phyloP scores from a whole-genome alignment of 768 basidiomycete species.

The Stropharia rugosoannulata region DNA sequence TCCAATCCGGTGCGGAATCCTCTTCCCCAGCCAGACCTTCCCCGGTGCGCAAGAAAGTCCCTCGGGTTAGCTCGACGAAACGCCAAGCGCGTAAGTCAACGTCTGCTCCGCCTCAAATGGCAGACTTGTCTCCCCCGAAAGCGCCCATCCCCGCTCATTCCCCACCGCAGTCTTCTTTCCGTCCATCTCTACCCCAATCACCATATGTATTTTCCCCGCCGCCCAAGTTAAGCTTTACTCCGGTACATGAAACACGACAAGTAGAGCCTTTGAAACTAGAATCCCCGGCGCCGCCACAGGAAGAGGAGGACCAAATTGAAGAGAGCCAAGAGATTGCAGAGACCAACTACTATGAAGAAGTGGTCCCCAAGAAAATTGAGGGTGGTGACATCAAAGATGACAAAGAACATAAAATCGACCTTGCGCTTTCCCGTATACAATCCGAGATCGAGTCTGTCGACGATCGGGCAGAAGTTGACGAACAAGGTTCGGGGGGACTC shows the following conservation, averaged over 20 bases:
- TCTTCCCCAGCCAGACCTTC: conserved; percentile 73
- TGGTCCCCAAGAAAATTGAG: not conserved
- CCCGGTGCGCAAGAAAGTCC: conserved; percentile 43
- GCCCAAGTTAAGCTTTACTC: conserved; percentile 8
- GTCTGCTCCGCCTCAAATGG: conserved; percentile 65
- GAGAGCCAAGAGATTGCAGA: conserved; percentile 8
- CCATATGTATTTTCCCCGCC: conserved; percentile 23
- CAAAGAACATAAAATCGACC: conserved; percentile 14
- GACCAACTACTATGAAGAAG: not conserved
- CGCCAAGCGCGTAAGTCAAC: conserved; percentile 67
- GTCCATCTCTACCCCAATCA: conserved; percentile 43
- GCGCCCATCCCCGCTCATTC: conserved; percentile 19
- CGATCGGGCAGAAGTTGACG: not conserved
- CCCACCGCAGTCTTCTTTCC: conserved; percentile 41
- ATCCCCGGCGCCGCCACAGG: conserved; percentile 1
- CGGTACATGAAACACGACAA: conserved; percentile 18
- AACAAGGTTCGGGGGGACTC: conserved; percentile 2
- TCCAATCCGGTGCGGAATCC: conserved; percentile 89
- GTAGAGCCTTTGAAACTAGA: conserved; percentile 14
- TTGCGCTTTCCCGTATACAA: conserved; percentile 36
- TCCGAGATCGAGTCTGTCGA: conserved; percentile 29
- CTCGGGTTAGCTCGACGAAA: conserved; percentile 36
- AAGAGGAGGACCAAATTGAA: conserved; percentile 4
- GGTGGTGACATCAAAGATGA: not conserved
- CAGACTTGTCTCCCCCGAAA: conserved; percentile 40